These are phyloP conservation scores for Backusella westeae DNA, from an alignment of 192 early-diverging fungal genomes.

Conservation along the genomic window DNA sequence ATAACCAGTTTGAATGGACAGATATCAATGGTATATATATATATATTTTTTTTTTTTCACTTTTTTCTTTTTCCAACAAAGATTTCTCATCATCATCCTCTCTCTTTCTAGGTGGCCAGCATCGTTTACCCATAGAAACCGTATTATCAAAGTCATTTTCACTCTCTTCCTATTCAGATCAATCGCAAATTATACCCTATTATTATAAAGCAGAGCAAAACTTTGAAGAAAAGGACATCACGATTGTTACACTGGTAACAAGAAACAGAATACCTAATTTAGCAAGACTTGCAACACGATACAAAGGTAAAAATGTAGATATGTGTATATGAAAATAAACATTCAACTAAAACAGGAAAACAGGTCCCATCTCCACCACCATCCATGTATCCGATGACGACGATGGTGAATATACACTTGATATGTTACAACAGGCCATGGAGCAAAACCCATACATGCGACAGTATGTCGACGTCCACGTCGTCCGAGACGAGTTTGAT, in stretches of 20 bases:
- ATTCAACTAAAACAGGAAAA: slow-evolving; percentile 9
- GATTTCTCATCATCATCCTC: not conserved
- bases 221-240: slow-evolving; percentile 48
- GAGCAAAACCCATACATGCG: slow-evolving; percentile 40
- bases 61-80: not conserved
- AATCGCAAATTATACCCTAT: slow-evolving; percentile 52
- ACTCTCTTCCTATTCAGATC: slow-evolving; percentile 47
- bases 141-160: slow-evolving; percentile 53
- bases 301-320: slow-evolving; percentile 36
- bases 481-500: slow-evolving; percentile 53
- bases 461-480: slow-evolving; percentile 53
- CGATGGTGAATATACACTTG: slow-evolving; percentile 41
- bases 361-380: slow-evolving; percentile 55
- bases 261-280: slow-evolving; percentile 48
- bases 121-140: slow-evolving; percentile 40
- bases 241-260: slow-evolving; percentile 54
- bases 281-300: slow-evolving; percentile 43
- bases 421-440: slow-evolving; percentile 43
- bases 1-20: not conserved
- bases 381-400: slow-evolving; percentile 55
- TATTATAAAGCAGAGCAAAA: slow-evolving; percentile 44
- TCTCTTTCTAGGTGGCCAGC: not conserved
- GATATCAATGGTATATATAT: not conserved
- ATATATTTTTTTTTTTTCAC: not conserved
- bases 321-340: not conserved